A percentile compares a stretch with the other conserved stretches of the same genome.
These are phyloP conservation scores for Pseudocercospora musae DNA, from an alignment of 2,329 filamentous ascomycete genomes.

Conservation along the genomic window DNA sequence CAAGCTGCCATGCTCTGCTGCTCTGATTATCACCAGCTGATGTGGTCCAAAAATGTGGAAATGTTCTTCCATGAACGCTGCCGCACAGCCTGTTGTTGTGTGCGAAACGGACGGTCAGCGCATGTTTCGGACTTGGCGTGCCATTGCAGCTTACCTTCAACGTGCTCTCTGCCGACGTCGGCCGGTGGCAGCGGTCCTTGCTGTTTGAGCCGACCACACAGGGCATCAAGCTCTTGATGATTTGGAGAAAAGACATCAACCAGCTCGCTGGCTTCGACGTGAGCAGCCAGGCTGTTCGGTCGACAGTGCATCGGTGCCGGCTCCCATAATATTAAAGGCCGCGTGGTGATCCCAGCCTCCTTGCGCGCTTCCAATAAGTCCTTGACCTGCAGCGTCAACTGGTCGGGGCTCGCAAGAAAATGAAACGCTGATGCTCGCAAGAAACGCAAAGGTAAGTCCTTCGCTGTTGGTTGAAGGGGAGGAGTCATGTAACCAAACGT, in stretches of 20 bases:
- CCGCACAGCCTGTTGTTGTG: slow-evolving; percentile 16
- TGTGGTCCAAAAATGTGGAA: slow-evolving; percentile 6
- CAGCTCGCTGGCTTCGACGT: slow-evolving; percentile 18
- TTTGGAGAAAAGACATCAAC: slow-evolving; percentile 34
- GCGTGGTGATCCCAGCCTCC: slow-evolving; percentile 1
- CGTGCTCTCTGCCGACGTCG: slow-evolving; percentile 13
- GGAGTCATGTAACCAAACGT: slow-evolving; percentile 13
- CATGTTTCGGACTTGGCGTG: not conserved
- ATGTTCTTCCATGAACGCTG: slow-evolving; percentile 16
- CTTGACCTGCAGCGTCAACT: slow-evolving; percentile 19
- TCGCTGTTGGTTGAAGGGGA: slow-evolving; percentile 10
- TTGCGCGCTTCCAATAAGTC: slow-evolving; percentile 9
- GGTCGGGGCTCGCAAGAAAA: slow-evolving; percentile 26
- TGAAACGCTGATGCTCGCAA: slow-evolving; percentile 21
- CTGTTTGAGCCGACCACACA: slow-evolving; percentile 21
- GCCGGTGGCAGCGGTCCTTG: slow-evolving; percentile 3
- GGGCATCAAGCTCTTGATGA: slow-evolving; percentile 27
- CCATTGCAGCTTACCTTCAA: slow-evolving; percentile 14
- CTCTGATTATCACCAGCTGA: slow-evolving; percentile 25
- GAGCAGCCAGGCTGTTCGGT: slow-evolving; percentile 19
- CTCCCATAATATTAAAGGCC: slow-evolving; percentile 30
- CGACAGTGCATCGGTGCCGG: slow-evolving; percentile 29
- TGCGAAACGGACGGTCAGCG: not conserved
- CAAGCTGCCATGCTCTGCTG: slow-evolving; percentile 28
- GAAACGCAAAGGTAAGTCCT: slow-evolving; percentile 9